Base-by-base conservation (phyloP, 371 early-diverging fungal species). In the Haplosporangium sp. region DNA sequence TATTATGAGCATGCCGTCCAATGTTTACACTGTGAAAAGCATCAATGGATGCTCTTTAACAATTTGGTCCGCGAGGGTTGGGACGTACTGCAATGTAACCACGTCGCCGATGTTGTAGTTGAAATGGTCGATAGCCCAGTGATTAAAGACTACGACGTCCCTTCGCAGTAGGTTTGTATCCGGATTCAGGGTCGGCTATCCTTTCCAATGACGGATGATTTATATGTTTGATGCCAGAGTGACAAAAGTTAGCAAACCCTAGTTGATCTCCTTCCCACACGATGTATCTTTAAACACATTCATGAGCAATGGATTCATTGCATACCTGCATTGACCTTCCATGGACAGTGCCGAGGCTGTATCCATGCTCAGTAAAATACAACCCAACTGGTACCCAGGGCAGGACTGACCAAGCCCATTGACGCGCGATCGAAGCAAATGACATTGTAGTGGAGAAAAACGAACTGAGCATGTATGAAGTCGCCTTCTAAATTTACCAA, bases 121-220 rank as follows among this genome's bases (percentile, higher is more conserved):
- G n/a, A 82, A 86, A 5, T 83, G 76, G 16, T 82, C 76, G 7
- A 86, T 86, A 14, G 85, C 75, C 86, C 85, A 87, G 56, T 87
- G 88, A 77, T 95, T 92, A 38, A 95, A 80, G n/a, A 96, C 73
- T 3, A 96, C 93, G 21, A 92, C 80, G 73, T 95, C 95, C 45
- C 86, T 87, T 63, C 73, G 67, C 56, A 93, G 79, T 68, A 77
- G 67, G 76, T 89, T 92, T 43, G 88, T 87, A 82, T 97, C 95
- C n/a, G 97, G 96, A 64, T 96, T 97, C 46, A 97, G 87, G 11
- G 94, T 92, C 10, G 96, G 95, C 90, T 92, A 67, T 46, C 45
- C 5, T 21, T 18, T n/a, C 29, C 29, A 29, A 29, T 29, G 29
- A 4, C 29, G 4, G 29, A 29, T 29, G 4, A 29, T 29, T 29